phyloP scores from a whole-genome alignment of 1,284 basidiomycete species.

The Phellopilus nigrolimitatus region DNA sequence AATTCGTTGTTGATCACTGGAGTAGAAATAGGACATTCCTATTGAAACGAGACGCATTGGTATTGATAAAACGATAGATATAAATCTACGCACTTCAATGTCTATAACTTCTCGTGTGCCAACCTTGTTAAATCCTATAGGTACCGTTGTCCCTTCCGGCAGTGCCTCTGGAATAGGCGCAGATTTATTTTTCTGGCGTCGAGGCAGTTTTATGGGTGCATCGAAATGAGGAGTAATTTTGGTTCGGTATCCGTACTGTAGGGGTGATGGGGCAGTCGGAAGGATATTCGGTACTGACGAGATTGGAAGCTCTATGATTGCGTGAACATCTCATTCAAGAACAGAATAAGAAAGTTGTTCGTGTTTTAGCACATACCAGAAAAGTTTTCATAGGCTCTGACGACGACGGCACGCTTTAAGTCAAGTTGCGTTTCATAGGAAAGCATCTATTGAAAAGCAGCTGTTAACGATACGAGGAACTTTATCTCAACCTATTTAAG shows the following conservation, averaged over 20 bases:
- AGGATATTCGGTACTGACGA: constrained; percentile 62
- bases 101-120: constrained; percentile 80
- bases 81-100: constrained; percentile 72
- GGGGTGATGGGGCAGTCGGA: constrained; percentile 80
- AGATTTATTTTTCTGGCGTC: constrained; percentile 35
- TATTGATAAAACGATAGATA: not conserved
- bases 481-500: not conserved
- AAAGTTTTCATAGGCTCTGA: constrained; percentile 80
- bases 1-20: constrained; percentile 74
- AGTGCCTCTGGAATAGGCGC: constrained; percentile 22
- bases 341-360: constrained; percentile 3
- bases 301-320: constrained; percentile 46
- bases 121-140: constrained; percentile 88
- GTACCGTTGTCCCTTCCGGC: constrained; percentile 45
- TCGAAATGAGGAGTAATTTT: constrained; percentile 98
- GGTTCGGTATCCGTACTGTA: constrained; percentile 90
- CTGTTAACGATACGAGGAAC: not conserved
- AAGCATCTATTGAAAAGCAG: constrained; percentile 56
- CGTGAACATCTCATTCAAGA: not conserved
- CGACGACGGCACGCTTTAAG: constrained; percentile 84
- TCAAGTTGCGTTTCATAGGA: constrained; percentile 84
- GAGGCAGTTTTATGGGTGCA: constrained; percentile 52
- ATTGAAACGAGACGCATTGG: constrained; percentile 7
- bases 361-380: constrained; percentile 51
- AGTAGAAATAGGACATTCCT: constrained; percentile 95